Conservation (phyloP, 1,284 basidiomycete genomes). For the Cryptococcus sp. region DNA sequence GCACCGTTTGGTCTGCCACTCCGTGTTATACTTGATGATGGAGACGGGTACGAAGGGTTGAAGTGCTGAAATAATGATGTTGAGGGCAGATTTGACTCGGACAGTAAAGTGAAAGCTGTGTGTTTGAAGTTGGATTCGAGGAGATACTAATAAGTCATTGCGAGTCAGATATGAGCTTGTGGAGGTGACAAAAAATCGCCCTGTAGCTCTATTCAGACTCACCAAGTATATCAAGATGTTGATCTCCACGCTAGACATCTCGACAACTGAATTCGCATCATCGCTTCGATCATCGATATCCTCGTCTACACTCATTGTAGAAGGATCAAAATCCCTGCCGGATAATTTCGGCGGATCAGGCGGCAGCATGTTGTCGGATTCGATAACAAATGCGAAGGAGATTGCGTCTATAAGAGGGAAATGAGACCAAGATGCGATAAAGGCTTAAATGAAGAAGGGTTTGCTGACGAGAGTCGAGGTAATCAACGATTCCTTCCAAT, state of each 20-base stretch:
- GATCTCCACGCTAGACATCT: slow-evolving; percentile 46
- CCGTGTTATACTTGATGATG: slow-evolving; percentile 11
- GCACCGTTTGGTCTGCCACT: slow-evolving; percentile 7
- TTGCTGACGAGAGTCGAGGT: too few species aligned
- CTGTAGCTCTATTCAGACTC: slow-evolving; percentile 11
- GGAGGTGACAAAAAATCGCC: neutral
- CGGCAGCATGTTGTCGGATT: slow-evolving; percentile 20
- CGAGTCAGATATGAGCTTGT: neutral
- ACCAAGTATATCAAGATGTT: slow-evolving; percentile 51
- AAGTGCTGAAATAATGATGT: slow-evolving; percentile 46
- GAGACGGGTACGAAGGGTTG: slow-evolving; percentile 31
- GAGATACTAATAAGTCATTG: slow-evolving; percentile 33
- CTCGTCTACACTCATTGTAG: slow-evolving; percentile 13
- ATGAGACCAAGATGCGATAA: too few species aligned
- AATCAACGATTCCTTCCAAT: too few species aligned
- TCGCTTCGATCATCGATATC: slow-evolving; percentile 25
- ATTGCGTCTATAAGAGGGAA: too few species aligned
- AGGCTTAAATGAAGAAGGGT: too few species aligned
- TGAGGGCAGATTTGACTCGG: slow-evolving; percentile 41
- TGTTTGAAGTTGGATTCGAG: slow-evolving; percentile 50
- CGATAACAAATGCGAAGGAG: neutral
- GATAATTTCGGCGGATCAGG: slow-evolving; percentile 26
- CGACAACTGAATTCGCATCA: slow-evolving; percentile 19
- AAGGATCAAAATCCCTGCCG: slow-evolving; percentile 30
- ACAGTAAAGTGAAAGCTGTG: slow-evolving; percentile 45